Conservation (phyloP, 1,284 basidiomycete species). For the Pseudozyma flocculosa region DNA sequence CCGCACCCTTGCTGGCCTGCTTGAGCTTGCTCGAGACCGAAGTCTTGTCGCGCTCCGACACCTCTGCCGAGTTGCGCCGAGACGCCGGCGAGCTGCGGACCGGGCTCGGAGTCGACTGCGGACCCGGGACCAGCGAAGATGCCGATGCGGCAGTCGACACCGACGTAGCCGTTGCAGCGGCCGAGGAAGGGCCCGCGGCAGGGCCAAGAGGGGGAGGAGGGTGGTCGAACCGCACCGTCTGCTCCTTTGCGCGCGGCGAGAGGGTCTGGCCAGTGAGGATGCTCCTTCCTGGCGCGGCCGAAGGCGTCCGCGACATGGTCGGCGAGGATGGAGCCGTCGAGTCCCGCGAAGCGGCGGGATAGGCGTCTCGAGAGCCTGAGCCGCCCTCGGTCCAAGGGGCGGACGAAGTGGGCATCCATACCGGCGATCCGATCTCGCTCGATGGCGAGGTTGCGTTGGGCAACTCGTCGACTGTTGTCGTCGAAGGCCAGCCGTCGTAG, state of each 20-base stretch:
- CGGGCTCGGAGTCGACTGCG: background rate
- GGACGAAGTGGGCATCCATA: background rate
- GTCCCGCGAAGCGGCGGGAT: background rate
- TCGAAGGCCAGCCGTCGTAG: constrained; percentile 27
- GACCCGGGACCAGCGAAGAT: background rate
- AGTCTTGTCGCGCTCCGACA: constrained; percentile 6
- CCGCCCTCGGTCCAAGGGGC: too few relatives aligned
- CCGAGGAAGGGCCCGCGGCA: too few relatives aligned
- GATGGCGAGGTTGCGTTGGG: background rate
- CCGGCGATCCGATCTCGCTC: background rate
- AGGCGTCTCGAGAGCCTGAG: background rate
- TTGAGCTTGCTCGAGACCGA: constrained; percentile 14
- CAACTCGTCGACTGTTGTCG: constrained; percentile 1
- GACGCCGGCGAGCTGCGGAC: constrained; percentile 12
- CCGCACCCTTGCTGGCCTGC: constrained; percentile 7
- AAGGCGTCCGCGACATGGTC: background rate
- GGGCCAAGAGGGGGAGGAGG: too few relatives aligned
- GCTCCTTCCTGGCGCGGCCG: constrained; percentile 9
- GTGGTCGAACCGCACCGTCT: constrained; percentile 25
- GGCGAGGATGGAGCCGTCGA: background rate
- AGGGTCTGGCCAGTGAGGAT: constrained; percentile 21
- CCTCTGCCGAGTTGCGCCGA: constrained; percentile 18
- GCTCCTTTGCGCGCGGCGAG: constrained; percentile 14
- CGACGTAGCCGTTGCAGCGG: too few relatives aligned
- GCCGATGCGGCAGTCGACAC: too few relatives aligned